phyloP scores from a whole-genome alignment of 2,329 filamentous ascomycete genomes.

The Colletotrichum eremochloae region DNA sequence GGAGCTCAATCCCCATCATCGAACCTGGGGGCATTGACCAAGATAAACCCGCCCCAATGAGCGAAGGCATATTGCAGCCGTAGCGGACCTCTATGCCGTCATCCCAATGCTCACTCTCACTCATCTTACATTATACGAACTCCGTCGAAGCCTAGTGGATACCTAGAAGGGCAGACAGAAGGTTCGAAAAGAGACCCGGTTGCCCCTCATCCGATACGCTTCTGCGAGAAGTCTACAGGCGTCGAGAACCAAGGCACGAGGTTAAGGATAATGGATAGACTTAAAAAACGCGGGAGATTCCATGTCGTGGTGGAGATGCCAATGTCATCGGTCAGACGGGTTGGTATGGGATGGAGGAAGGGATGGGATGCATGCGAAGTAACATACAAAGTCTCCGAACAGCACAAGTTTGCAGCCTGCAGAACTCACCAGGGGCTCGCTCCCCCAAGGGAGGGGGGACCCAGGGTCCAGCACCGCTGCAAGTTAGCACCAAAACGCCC shows the following conservation, averaged over 20 bases:
- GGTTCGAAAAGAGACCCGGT: background rate
- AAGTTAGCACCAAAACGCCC: conserved; percentile 1
- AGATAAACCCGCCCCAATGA: background rate
- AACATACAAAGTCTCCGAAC: too few relatives aligned
- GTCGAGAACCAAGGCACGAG: conserved; percentile 16
- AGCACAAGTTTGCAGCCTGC: too few relatives aligned
- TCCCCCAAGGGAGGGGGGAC: background rate
- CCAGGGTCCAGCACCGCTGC: conserved; percentile 26
- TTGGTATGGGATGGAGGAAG: background rate
- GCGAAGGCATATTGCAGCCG: background rate
- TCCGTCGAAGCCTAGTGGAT: background rate
- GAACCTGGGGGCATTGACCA: background rate
- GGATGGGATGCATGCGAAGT: background rate
- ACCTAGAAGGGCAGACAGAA: background rate
- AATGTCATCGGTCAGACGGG: conserved; percentile 1
- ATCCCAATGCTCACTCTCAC: background rate
- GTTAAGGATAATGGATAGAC: conserved; percentile 15
- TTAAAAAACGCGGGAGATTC: conserved; percentile 28
- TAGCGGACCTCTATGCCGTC: background rate
- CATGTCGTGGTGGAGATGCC: conserved; percentile 22
- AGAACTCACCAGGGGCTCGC: too few relatives aligned
- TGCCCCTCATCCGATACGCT: background rate
- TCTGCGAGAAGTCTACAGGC: background rate
- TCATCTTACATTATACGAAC: conserved; percentile 13
- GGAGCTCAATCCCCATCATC: background rate